phyloP scores from a whole-genome alignment of 2,329 filamentous ascomycete species.

The Tolypocladium cylindrosporum region DNA sequence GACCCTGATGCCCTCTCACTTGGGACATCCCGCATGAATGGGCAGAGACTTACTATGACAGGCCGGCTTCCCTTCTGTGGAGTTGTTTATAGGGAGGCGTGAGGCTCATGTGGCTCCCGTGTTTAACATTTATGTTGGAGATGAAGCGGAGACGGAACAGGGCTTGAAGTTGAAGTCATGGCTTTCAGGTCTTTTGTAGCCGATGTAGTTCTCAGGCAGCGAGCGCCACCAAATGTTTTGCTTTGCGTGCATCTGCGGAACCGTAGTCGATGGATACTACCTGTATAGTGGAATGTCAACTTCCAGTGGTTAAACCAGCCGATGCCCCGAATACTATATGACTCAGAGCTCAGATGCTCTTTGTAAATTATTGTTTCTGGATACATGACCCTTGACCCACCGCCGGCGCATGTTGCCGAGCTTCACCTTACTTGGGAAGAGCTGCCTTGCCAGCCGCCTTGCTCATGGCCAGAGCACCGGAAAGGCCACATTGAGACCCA shows the following conservation, averaged over 20 bases:
- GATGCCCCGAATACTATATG: no score
- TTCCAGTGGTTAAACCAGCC: no score
- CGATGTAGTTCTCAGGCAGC: no score
- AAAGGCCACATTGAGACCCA: conserved; percentile 55
- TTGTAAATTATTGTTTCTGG: no score
- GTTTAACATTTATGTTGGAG: conserved; percentile 10
- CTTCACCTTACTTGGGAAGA: background rate
- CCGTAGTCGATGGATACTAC: no score
- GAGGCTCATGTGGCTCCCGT: conserved; percentile 13
- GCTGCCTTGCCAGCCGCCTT: conserved; percentile 15
- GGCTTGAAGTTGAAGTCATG: conserved; percentile 11
- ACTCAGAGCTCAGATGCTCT: no score
- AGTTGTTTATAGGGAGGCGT: conserved; percentile 9
- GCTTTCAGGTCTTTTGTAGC: conserved; percentile 8
- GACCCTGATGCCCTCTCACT: background rate
- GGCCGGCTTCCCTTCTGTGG: conserved; percentile 7
- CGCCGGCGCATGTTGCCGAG: no score
- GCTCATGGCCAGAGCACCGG: conserved; percentile 41
- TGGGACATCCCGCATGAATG: background rate
- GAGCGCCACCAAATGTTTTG: no score
- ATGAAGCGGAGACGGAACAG: conserved; percentile 10
- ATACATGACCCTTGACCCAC: no score
- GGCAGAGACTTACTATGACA: background rate
- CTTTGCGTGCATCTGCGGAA: no score
- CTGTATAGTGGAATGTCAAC: no score